Evolutionary conservation across 1,284 basidiomycete species (phyloP).

Genomic region (Singerocomus rubriflavus): DNA sequence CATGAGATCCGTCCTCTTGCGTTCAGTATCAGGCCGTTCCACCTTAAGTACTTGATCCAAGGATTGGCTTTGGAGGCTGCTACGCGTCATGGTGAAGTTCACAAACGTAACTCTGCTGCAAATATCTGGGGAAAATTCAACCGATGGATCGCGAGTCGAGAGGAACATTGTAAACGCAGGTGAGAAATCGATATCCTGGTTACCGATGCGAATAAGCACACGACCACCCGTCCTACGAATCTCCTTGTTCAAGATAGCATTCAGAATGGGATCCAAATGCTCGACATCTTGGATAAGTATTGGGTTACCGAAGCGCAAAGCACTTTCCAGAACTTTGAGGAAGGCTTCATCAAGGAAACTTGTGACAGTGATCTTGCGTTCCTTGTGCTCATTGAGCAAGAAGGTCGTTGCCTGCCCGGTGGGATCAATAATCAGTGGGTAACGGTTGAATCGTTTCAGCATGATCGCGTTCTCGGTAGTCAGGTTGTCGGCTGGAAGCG

Average conservation of each 20-base stretch:
- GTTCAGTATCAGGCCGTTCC: constrained; percentile 95
- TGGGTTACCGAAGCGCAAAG: constrained; percentile 98
- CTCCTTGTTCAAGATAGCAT: constrained; percentile 97
- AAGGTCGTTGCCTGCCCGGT: constrained; percentile 98
- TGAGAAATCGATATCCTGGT: constrained; percentile 98
- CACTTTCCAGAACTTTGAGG: constrained; percentile 97
- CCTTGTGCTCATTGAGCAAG: constrained; percentile 92
- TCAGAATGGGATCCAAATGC: constrained; percentile 96
- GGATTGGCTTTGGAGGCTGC: constrained; percentile 97
- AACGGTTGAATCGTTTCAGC: constrained; percentile 97
- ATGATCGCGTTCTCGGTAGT: constrained; percentile 99
- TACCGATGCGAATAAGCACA: constrained; percentile 96
- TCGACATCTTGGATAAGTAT: constrained; percentile 98
- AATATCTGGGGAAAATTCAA: constrained; percentile 97
- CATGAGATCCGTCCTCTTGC: constrained; percentile 97
- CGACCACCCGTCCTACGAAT: constrained; percentile 94
- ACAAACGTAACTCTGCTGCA: constrained; percentile 99
- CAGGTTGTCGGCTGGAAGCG: constrained; percentile 91
- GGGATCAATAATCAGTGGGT: constrained; percentile 97
- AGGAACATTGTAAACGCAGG: constrained; percentile 99
- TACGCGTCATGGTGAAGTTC: constrained; percentile 99
- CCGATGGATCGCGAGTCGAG: constrained; percentile 94
- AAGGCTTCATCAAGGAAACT: constrained; percentile 99
- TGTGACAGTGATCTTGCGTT: constrained; percentile 96
- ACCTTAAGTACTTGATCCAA: constrained; percentile 96